Conservation (phyloP, 2,329 filamentous ascomycete species). For the Cyanodermella asteris region DNA sequence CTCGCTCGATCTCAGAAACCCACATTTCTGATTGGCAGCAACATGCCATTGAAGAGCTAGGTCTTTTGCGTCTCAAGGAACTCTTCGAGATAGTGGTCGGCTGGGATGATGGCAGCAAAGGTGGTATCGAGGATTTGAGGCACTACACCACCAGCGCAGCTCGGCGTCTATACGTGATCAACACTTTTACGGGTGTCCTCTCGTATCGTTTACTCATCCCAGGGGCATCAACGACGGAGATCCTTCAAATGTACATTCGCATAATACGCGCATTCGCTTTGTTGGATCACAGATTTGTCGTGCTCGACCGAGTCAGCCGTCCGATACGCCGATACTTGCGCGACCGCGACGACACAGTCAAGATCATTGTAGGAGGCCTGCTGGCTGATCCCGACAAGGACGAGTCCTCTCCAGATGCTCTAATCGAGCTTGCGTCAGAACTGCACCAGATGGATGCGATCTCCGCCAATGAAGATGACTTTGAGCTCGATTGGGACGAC, state of each 20-base stretch:
- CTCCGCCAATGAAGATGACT: constrained; percentile 25
- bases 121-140: constrained; percentile 38
- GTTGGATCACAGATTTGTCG: constrained; percentile 41
- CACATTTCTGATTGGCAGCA: constrained; percentile 26
- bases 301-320: constrained; percentile 43
- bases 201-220: constrained; percentile 35
- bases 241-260: constrained; percentile 45
- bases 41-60: constrained; percentile 32
- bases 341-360: constrained; percentile 42
- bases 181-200: constrained; percentile 30
- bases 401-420: constrained; percentile 18
- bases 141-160: constrained; percentile 30
- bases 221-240: constrained; percentile 42
- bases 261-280: constrained; percentile 42
- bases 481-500: constrained; percentile 73
- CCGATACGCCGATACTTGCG: constrained; percentile 41
- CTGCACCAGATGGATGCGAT: constrained; percentile 20
- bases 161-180: constrained; percentile 32
- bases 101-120: constrained; percentile 35
- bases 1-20: constrained; percentile 7
- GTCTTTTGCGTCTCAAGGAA: constrained; percentile 31
- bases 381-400: constrained; percentile 28
- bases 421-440: constrained; percentile 31
- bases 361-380: constrained; percentile 41
- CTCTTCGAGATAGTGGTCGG: constrained; percentile 38